phyloP scores from a whole-genome alignment of 2,329 filamentous ascomycete species.

The Colletotrichum truncatum region DNA sequence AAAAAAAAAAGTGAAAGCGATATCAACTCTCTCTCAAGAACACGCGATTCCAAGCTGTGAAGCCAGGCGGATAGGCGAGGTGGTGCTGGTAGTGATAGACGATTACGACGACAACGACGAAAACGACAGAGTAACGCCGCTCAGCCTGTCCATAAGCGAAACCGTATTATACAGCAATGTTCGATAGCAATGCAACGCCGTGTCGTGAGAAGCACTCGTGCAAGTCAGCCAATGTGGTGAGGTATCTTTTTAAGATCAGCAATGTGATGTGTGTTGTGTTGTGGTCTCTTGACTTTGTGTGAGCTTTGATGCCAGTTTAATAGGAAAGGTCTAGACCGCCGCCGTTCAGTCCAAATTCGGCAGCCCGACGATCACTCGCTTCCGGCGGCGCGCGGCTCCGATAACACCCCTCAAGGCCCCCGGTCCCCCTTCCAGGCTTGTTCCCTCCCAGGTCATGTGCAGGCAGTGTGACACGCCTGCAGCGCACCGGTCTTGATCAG shows the following conservation, averaged over 20 bases:
- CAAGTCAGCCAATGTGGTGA: background rate
- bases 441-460: background rate
- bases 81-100: background rate
- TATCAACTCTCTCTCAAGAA: background rate
- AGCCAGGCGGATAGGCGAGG: constrained; percentile 13
- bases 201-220: background rate
- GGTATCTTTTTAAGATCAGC: background rate
- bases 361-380: background rate
- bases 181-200: constrained; percentile 14
- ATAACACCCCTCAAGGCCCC: background rate
- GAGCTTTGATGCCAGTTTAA: background rate
- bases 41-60: constrained; percentile 26
- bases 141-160: background rate
- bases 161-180: background rate
- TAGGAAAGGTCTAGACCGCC: background rate
- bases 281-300: too few relatives aligned
- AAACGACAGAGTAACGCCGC: background rate
- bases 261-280: background rate
- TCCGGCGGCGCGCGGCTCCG: constrained; percentile 1
- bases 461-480: background rate
- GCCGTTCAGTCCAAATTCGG: background rate
- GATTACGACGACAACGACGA: constrained; percentile 1
- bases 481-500: background rate
- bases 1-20: constrained; percentile 30
- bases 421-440: background rate